Percentiles rank a stretch among this genome's conserved stretches.
These are phyloP conservation scores for Amanita rimosa DNA, from an alignment of 768 basidiomycete genomes.

Conservation along the genomic window DNA sequence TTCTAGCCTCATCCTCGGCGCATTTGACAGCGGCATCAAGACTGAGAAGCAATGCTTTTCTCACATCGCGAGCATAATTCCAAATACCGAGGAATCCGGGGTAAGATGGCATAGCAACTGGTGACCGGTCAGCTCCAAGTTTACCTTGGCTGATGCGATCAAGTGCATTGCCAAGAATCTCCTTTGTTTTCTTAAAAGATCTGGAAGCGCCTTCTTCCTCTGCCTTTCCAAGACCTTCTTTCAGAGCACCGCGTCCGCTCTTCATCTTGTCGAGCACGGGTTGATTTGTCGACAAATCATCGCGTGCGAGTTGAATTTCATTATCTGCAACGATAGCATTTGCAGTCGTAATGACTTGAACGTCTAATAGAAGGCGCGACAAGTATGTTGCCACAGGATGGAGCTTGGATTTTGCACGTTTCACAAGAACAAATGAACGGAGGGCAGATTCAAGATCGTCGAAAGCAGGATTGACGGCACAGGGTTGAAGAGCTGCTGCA, in stretches of 20 bases:
- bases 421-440: conserved; percentile 90
- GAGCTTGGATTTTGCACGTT: conserved; percentile 94
- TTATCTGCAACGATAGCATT: conserved; percentile 80
- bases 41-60: conserved; percentile 63
- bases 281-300: conserved; percentile 53
- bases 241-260: conserved; percentile 57
- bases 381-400: conserved; percentile 90
- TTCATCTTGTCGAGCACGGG: conserved; percentile 89
- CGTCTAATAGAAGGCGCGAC: conserved; percentile 77
- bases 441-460: conserved; percentile 83
- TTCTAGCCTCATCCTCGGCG: conserved; percentile 77
- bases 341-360: conserved; percentile 76
- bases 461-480: conserved; percentile 59
- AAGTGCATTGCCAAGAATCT: conserved; percentile 54
- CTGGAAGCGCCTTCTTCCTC: conserved; percentile 66
- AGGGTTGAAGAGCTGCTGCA: conserved; percentile 57
- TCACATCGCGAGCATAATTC: conserved; percentile 80
- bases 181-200: conserved; percentile 43
- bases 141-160: conserved; percentile 70
- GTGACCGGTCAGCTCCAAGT: conserved; percentile 40
- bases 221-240: conserved; percentile 63
- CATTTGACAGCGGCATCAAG: conserved; percentile 70
- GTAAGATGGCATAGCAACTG: conserved; percentile 59
- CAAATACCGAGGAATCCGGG: conserved; percentile 75
- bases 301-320: conserved; percentile 63